Evolutionary conservation across 164 flowering plant species (phyloP).

Genomic region (Stephania japonica): DNA sequence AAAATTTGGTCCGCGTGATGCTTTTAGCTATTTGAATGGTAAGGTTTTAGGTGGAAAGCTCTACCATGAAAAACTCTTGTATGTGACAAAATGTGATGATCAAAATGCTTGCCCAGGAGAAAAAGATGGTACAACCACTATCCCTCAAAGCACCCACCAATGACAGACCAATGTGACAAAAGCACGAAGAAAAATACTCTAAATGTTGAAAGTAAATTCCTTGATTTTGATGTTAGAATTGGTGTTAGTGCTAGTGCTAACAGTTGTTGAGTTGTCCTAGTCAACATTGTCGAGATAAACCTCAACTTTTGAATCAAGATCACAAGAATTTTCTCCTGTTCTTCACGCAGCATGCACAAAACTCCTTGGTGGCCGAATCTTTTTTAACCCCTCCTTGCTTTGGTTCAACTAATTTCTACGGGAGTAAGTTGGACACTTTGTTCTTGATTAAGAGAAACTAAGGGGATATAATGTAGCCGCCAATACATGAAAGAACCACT

Average conservation of each 20-base stretch:
- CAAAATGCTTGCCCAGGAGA: background rate
- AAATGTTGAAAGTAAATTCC: background rate
- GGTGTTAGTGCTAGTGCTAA: background rate
- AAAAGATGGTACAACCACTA: background rate
- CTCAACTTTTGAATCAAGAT: background rate
- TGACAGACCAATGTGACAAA: background rate
- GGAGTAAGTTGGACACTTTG: no score
- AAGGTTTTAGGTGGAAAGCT: no score
- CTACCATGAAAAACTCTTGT: background rate
- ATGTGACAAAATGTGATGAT: no score
- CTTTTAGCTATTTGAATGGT: background rate
- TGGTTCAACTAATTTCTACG: no score
- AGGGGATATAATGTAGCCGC: no score
- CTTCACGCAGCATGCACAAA: background rate
- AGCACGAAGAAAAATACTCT: background rate
- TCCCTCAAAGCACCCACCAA: background rate
- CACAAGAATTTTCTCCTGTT: background rate
- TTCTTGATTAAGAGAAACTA: no score
- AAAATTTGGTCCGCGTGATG: no score
- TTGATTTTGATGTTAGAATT: background rate
- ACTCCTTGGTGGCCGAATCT: no score
- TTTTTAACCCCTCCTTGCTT: no score
- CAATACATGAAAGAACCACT: no score
- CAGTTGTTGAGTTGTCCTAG: background rate
- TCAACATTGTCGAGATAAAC: background rate